phyloP scores from a whole-genome alignment of 2,329 filamentous ascomycete genomes.

The Helotiales sp. region DNA sequence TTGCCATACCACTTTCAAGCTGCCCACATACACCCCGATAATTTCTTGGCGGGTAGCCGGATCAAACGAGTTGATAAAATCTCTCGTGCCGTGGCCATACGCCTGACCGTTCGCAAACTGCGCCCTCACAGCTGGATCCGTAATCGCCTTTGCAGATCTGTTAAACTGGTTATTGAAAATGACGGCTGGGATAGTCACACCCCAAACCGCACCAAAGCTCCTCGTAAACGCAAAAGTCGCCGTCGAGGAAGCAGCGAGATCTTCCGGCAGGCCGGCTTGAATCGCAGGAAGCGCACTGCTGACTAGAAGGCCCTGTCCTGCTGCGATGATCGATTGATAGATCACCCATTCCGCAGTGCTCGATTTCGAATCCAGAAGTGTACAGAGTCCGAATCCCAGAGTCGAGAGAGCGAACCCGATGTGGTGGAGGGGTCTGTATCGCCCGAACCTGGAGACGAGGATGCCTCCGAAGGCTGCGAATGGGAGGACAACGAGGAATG shows the following conservation, averaged over 20 bases:
- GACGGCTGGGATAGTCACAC: slow-evolving; percentile 46
- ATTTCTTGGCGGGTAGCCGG: neutral
- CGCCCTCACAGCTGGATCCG: slow-evolving; percentile 1
- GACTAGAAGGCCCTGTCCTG: slow-evolving; percentile 51
- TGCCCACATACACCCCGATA: slow-evolving; percentile 13
- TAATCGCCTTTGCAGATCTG: slow-evolving; percentile 3
- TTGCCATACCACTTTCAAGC: slow-evolving; percentile 22
- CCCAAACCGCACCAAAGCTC: slow-evolving; percentile 54
- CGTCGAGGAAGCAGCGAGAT: slow-evolving; percentile 40
- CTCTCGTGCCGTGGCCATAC: slow-evolving; percentile 21
- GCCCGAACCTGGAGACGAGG: slow-evolving; percentile 17
- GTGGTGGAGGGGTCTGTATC: slow-evolving; percentile 43
- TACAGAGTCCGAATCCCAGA: slow-evolving; percentile 46
- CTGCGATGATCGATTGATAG: slow-evolving; percentile 48
- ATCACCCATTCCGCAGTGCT: slow-evolving; percentile 48
- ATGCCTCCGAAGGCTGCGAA: slow-evolving; percentile 37
- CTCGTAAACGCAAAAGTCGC: slow-evolving; percentile 48
- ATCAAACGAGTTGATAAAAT: slow-evolving; percentile 21
- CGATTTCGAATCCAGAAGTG: slow-evolving; percentile 47
- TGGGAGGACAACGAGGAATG: slow-evolving; percentile 45
- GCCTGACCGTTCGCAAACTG: slow-evolving; percentile 22
- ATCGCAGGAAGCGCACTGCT: slow-evolving; percentile 50
- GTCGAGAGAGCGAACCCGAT: slow-evolving; percentile 38
- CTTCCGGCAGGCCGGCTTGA: slow-evolving; percentile 47
- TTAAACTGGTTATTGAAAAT: slow-evolving; percentile 29